phyloP scores from a whole-genome alignment of 306 rosid species.

The Prunus dulcis region DNA sequence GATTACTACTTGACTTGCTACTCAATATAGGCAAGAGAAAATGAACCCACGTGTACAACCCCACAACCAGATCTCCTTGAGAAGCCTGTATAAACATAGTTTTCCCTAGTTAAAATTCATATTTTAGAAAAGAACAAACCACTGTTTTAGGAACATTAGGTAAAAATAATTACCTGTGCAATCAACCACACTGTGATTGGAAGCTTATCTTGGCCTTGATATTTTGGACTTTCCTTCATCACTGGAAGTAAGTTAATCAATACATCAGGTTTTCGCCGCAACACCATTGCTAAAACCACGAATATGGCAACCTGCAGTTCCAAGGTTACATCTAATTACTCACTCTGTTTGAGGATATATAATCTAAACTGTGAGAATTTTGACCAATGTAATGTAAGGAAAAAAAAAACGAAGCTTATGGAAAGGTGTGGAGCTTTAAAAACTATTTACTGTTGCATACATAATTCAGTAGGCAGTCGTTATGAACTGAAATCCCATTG shows the following conservation, averaged over 20 bases:
- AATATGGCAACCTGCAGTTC: constrained; percentile 76
- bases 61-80: constrained; percentile 76
- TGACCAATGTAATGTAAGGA: neutral
- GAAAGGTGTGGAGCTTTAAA: neutral
- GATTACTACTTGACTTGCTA: constrained; percentile 64
- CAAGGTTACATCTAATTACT: constrained; percentile 1
- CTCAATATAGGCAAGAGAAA: constrained; percentile 70
- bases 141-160: neutral
- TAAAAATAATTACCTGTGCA: constrained; percentile 53
- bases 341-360: neutral
- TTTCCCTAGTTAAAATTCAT: constrained; percentile 1
- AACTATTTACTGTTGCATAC: neutral
- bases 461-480: neutral
- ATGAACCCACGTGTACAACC: constrained; percentile 76
- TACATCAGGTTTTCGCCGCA: constrained; percentile 81
- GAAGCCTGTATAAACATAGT: constrained; percentile 49
- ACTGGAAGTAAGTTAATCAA: constrained; percentile 51
- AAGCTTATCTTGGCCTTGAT: constrained; percentile 92
- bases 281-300: constrained; percentile 64
- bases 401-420: neutral
- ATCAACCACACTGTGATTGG: constrained; percentile 66
- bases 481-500: neutral
- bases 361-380: neutral
- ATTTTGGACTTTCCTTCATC: constrained; percentile 57
- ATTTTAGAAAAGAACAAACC: neutral